Evolutionary conservation across 2,329 filamentous ascomycete genomes (phyloP).

Genomic region (Colletotrichum eleusines): DNA sequence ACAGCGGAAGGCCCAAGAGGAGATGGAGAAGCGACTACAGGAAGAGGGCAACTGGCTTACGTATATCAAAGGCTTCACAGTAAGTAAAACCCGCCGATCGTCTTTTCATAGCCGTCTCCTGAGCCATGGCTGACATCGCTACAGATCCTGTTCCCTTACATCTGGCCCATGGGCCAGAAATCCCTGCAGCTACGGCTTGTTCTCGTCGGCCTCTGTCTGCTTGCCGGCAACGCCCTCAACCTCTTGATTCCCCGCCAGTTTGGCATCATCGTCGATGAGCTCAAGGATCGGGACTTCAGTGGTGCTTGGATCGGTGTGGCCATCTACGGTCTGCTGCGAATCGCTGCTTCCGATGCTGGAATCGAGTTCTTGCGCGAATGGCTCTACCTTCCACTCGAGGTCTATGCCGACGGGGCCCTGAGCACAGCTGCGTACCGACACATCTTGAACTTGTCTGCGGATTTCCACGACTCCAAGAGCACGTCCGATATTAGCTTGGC

Average conservation of each 20-base stretch:
- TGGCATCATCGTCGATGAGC: conserved; percentile 80
- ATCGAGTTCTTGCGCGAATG: conserved; percentile 66
- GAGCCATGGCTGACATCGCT: conserved; percentile 1
- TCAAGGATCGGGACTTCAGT: conserved; percentile 53
- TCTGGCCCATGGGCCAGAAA: conserved; percentile 79
- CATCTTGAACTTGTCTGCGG: conserved; percentile 70
- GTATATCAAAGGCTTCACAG: conserved; percentile 80
- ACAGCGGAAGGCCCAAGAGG: conserved; percentile 66
- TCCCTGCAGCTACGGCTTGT: conserved; percentile 75
- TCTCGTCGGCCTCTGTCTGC: conserved; percentile 75
- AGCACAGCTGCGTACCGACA: conserved; percentile 69
- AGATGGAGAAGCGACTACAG: conserved; percentile 76
- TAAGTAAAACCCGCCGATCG: conserved; percentile 47
- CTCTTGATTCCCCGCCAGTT: conserved; percentile 85
- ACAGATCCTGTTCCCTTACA: conserved; percentile 80
- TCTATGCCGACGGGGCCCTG: conserved; percentile 66
- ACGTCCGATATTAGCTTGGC: conserved; percentile 70
- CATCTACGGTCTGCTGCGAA: conserved; percentile 63
- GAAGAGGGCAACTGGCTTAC: conserved; percentile 82
- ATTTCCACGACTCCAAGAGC: conserved; percentile 72
- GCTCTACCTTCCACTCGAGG: conserved; percentile 70
- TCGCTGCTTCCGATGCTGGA: conserved; percentile 67
- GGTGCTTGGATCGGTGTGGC: conserved; percentile 65
- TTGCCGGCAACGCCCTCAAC: conserved; percentile 79
- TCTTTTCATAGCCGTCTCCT: conserved; percentile 10